Base-by-base conservation (phyloP, 2,329 filamentous ascomycete genomes). In the Pyrenophora tritici-repentis region DNA sequence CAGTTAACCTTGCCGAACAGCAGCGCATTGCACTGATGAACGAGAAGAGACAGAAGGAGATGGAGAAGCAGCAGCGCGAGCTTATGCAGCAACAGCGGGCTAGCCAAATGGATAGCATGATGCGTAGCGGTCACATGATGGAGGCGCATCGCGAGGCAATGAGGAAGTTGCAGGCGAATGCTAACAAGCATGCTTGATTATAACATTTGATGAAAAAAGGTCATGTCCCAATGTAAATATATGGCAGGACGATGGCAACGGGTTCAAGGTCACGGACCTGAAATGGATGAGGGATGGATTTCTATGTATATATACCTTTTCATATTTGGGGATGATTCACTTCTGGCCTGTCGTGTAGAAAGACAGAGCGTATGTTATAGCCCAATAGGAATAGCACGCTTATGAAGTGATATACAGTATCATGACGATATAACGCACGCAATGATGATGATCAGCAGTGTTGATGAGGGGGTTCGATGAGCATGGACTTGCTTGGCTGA, bases 71-170 rank as follows among this genome's bases (percentile, higher is more conserved):
- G 67, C 77, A 81, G 63, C 82, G 85, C 61, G 79, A 80, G 47
- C 75, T 78, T 35, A 83, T 82, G 41, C 82, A 81, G 58, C 80
- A 84, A 56, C 78, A 82, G 46, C 78, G 80, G 5, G 85, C 89
- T 12, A 82, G 82, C 42, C 80, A 81, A 32, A 86, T 91, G 63
- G 88, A 91, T 58, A 84, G 87, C 70, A 81, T 84, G 58, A 94
- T 95, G 88, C 81, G 90, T 46, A 85, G 83, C 13, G 86, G 87
- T 0, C 84, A 88, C 57, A 83, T 96, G 78, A 78, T 89, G 43
- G 87, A 89, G 38, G 81, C 86, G 17, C 92, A 97, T 71, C 82
- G 88, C 16, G 87, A 92, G 57, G 89, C 88, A 1, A 82, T 97
- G 83, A 81, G 88, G 56, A 86, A 81, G 70, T 88, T 97, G 86